phyloP scores from a whole-genome alignment of 139 green algal species.

The Micractinium sp. region DNA sequence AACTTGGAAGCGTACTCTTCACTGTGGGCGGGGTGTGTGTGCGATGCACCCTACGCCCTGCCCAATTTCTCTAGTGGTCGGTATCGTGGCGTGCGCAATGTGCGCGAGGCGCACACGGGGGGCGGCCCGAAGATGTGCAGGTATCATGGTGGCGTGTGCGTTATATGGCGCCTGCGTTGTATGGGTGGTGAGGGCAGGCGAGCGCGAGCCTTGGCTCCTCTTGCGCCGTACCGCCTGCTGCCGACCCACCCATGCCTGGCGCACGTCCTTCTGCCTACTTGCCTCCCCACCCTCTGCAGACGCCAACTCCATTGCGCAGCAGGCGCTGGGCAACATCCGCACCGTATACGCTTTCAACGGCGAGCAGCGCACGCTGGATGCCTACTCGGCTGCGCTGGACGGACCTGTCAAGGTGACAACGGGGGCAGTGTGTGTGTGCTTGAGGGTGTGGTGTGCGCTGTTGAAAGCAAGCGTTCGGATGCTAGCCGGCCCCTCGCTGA shows the following conservation, averaged over 20 bases:
- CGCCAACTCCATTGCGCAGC: conserved; percentile 72
- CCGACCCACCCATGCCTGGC: too few species aligned
- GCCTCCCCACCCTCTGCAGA: conserved; percentile 13
- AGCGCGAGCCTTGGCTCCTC: too few species aligned
- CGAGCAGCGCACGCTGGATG: conserved; percentile 48
- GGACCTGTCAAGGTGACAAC: conserved; percentile 40
- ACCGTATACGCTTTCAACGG: conserved; percentile 81
- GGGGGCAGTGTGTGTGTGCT: conserved; percentile 1
- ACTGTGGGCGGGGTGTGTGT: not conserved
- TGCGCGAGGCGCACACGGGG: too few species aligned
- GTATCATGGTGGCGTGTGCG: too few species aligned
- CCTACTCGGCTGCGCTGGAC: conserved; percentile 65
- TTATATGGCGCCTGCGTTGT: too few species aligned
- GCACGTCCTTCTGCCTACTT: not conserved
- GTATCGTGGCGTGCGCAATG: too few species aligned
- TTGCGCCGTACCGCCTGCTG: not conserved
- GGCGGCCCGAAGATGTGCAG: too few species aligned
- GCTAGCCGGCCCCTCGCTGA: too few species aligned
- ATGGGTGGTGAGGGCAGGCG: too few species aligned
- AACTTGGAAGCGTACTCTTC: too few species aligned
- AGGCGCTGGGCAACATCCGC: conserved; percentile 74
- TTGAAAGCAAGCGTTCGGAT: not conserved
- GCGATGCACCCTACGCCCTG: too few species aligned
- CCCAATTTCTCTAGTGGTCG: too few species aligned
- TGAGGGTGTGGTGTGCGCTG: not conserved